Percentiles rank a stretch among this genome's conserved stretches.
These are phyloP conservation scores for Beauveria asiatica DNA, from an alignment of 2,329 filamentous ascomycete genomes.

Conservation along the genomic window DNA sequence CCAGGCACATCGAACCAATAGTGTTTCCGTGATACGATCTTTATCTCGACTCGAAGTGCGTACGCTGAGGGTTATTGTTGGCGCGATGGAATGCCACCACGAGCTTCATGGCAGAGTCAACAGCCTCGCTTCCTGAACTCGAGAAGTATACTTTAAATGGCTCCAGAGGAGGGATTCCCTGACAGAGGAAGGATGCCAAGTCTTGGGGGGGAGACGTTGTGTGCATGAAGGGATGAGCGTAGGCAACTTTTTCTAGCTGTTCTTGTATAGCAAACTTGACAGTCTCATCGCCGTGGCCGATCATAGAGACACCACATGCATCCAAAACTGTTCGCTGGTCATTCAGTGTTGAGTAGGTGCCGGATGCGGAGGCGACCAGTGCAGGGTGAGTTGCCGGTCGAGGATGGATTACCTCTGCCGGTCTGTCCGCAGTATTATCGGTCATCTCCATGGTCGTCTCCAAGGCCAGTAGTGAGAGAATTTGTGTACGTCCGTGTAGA, in stretches of 20 bases:
- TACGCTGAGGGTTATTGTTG: constrained; percentile 24
- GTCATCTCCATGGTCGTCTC: no score
- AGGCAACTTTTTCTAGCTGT: neutral
- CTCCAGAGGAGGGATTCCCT: neutral
- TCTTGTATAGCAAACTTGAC: neutral
- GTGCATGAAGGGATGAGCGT: neutral
- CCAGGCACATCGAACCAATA: constrained; percentile 40
- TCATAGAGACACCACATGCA: neutral
- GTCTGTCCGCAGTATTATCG: no score
- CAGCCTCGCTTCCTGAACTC: constrained; percentile 27
- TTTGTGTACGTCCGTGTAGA: no score
- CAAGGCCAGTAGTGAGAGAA: no score
- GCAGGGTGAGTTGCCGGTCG: no score
- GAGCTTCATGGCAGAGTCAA: constrained; percentile 41
- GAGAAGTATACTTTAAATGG: neutral
- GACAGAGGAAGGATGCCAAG: neutral
- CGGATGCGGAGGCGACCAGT: no score
- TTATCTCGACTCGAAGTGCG: constrained; percentile 32
- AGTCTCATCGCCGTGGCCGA: neutral
- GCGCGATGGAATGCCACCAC: constrained; percentile 41
- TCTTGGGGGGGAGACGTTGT: neutral
- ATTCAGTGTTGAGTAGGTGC: no score
- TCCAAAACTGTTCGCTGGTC: neutral
- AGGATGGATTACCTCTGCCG: no score
- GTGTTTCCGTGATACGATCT: constrained; percentile 43